Conservation (phyloP, 2,329 filamentous ascomycete species). For the Neofusicoccum sp. region DNA sequence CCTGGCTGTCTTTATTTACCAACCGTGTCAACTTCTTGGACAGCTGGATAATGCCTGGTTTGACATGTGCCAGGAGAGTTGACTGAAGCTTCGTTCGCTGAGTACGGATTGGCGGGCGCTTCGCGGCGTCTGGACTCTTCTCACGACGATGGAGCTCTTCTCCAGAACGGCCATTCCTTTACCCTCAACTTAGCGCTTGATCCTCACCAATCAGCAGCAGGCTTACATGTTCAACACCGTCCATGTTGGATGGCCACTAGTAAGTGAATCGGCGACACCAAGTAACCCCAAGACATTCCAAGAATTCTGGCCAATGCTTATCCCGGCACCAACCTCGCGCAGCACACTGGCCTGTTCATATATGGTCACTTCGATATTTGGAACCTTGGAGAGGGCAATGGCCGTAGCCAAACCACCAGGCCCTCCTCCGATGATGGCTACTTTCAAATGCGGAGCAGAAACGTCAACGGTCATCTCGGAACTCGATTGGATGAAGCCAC, state of each 20-base stretch:
- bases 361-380: conserved; percentile 36
- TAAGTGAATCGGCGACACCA: conserved; percentile 38
- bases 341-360: conserved; percentile 36
- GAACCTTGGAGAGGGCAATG: conserved; percentile 20
- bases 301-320: conserved; percentile 24
- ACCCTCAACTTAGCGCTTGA: neutral
- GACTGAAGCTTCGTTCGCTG: conserved; percentile 44
- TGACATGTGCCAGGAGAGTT: conserved; percentile 49
- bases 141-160: conserved; percentile 28
- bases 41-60: conserved; percentile 44
- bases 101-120: conserved; percentile 20
- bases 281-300: conserved; percentile 50
- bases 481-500: neutral
- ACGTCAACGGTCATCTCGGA: conserved; percentile 20
- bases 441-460: conserved; percentile 10
- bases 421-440: conserved; percentile 31
- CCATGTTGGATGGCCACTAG: conserved; percentile 33
- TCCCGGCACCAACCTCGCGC: conserved; percentile 27
- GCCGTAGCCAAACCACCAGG: conserved; percentile 24
- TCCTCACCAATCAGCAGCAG: neutral
- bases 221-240: conserved; percentile 33
- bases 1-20: conserved; percentile 36
- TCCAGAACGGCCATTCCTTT: conserved; percentile 35
- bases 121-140: neutral
- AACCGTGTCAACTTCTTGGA: conserved; percentile 45